Base-by-base conservation (phyloP, 139 green algal genomes). In the Limnomonas spitsbergensis region DNA sequence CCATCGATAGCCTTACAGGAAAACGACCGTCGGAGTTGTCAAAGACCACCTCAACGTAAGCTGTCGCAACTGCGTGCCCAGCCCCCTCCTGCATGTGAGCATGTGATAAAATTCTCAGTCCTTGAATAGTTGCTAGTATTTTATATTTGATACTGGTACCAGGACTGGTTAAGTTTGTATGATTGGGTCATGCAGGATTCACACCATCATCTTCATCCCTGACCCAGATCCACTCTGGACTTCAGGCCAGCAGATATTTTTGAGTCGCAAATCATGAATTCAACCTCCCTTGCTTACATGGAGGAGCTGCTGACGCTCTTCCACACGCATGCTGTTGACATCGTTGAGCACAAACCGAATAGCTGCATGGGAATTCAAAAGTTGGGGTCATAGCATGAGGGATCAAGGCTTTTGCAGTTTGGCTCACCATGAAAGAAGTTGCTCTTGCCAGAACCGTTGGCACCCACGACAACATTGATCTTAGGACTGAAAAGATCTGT, bases 341-440 rank as follows among this genome's bases (percentile, higher is more conserved):
- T 98, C 95, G 53, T 92, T 95, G 32, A 99, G 89, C 2, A 99
- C 96, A 80, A 99, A 99, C 14, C 95, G 91, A 77, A 99, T 98
- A 72, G 96, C 95, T 98, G 91, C 78, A 38, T 0, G 24, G 38
- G 53, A 27, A 47, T n/a, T 32, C 37, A 42, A 1, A 20, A 37
- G 2, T 2, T 37, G n/a, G 6, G n/a, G 34, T 27, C 2, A 34
- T 32, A n/a, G n/a, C n/a, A n/a, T n/a, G 47, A n/a, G 47, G 9
- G 47, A n/a, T n/a, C n/a, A n/a, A 35, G 26, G 61, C n/a, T 40
- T n/a, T 38, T 61, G 70, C 27, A 26, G 40, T 27, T 29, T 37
- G 61, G 9, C 61, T 20, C 77, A 98, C 94, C 95, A 77, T 98
- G 91, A 80, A 99, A 99, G 80, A 99, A 98, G 85, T 99, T 99